phyloP scores from a whole-genome alignment of 176 grass and related monocot genomes.

The Ensete ventricosum region DNA sequence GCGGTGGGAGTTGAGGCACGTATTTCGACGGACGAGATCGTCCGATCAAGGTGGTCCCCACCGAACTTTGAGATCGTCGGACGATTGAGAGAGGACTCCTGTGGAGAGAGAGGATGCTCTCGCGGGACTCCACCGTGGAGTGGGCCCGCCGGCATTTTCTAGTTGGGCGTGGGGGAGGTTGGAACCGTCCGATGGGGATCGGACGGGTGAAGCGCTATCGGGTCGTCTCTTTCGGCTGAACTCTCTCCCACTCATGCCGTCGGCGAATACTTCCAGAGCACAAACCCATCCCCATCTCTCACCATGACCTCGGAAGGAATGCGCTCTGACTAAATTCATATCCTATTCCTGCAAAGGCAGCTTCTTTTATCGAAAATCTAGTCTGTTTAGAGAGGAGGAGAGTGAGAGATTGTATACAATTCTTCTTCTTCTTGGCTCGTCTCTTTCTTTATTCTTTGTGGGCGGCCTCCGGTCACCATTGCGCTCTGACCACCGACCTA shows the following conservation, averaged over 20 bases:
- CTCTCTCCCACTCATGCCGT: neutral
- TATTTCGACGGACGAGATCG: neutral
- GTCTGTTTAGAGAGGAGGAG: neutral
- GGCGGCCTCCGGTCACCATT: neutral
- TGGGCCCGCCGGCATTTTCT: neutral
- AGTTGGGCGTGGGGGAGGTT: neutral
- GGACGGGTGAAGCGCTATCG: neutral
- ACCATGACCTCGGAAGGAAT: neutral
- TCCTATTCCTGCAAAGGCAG: neutral
- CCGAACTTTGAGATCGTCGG: neutral
- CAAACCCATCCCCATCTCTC: neutral
- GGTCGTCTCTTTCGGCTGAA: neutral
- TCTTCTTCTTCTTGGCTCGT: neutral
- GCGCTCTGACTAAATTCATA: neutral
- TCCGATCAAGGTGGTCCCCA: neutral
- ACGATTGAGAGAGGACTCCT: neutral
- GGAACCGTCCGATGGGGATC: neutral
- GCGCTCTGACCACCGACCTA: neutral
- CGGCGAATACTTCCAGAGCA: neutral
- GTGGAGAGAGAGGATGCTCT: neutral
- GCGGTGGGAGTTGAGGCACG: no score
- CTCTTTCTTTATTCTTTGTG: neutral
- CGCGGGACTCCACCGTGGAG: neutral
- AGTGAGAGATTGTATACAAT: neutral
- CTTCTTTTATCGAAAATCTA: neutral